phyloP scores from a whole-genome alignment of 345 rosid genomes.

The Eutrema yunnanense region DNA sequence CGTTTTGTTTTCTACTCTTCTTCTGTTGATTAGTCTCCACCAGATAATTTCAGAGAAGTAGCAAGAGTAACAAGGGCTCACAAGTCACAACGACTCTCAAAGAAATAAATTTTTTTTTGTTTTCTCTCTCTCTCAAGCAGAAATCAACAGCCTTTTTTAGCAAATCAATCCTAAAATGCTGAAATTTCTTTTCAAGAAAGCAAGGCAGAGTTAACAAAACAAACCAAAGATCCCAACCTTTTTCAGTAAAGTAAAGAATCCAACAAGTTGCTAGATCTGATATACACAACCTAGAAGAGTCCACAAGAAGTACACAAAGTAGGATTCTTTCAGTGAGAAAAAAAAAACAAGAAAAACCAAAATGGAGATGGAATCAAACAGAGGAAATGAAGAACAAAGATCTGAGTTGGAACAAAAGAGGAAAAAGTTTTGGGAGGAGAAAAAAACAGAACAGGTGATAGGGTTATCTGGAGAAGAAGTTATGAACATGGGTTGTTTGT shows the following conservation, averaged over 20 bases:
- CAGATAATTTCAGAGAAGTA: neutral
- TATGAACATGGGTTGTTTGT: conserved; percentile 50
- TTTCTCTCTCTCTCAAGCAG: neutral
- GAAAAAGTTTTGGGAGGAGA: neutral
- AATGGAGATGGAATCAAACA: neutral
- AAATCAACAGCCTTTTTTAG: neutral
- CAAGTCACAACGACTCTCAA: neutral
- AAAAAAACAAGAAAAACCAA: neutral
- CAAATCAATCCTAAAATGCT: conserved; percentile 6
- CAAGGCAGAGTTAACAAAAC: neutral
- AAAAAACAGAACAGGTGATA: conserved; percentile 24
- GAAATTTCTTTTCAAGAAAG: neutral
- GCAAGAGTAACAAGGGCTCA: neutral
- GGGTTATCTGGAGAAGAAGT: conserved; percentile 34
- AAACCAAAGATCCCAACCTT: conserved; percentile 2
- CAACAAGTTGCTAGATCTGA: conserved; percentile 20
- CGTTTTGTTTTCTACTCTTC: neutral
- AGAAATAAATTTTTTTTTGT: neutral
- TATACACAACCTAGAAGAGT: conserved; percentile 3
- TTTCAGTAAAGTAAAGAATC: neutral
- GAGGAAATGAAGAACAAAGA: neutral
- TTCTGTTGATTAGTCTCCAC: neutral
- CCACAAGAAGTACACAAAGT: conserved; percentile 19
- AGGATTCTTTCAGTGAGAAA: neutral
- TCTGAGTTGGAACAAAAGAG: conserved; percentile 10